Percentiles rank a stretch among this genome's conserved stretches.
phyloP scores from a whole-genome alignment of 768 basidiomycete genomes.

The Pilatotrama ljubarskyi region DNA sequence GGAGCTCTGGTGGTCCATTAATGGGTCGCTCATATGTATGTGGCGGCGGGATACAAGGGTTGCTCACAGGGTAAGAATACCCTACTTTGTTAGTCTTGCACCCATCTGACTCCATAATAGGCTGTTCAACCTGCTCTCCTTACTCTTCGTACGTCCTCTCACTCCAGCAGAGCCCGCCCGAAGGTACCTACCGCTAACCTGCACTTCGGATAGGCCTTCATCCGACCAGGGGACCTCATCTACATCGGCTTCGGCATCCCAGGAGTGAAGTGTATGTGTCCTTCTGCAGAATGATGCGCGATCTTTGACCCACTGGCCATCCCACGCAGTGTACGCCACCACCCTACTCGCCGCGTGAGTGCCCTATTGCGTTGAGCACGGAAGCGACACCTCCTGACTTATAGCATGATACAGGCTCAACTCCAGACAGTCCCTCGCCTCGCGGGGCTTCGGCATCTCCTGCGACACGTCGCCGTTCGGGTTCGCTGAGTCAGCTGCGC shows the following conservation, averaged over 20 bases:
- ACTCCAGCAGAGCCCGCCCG: too few species aligned
- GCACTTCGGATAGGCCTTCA: conserved; percentile 1
- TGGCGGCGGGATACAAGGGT: not conserved
- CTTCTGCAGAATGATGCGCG: not conserved
- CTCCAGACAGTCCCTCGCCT: not conserved
- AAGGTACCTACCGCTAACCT: too few species aligned
- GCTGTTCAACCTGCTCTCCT: not conserved
- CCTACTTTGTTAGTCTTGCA: not conserved
- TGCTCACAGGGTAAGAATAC: not conserved
- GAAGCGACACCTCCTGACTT: not conserved
- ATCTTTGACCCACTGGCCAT: not conserved
- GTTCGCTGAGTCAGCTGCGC: not conserved
- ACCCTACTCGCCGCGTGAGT: not conserved
- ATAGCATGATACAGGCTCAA: not conserved
- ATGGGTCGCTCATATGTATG: too few species aligned
- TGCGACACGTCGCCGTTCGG: not conserved
- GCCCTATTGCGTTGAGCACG: not conserved
- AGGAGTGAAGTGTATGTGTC: not conserved
- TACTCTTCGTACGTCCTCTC: not conserved
- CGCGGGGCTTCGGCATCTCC: not conserved
- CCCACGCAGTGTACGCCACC: not conserved
- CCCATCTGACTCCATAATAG: not conserved
- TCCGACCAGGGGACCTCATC: not conserved
- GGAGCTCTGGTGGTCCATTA: too few species aligned
- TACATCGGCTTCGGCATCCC: conserved; percentile 1